Base-by-base conservation (phyloP, 1,284 basidiomycete species). In the Cystobasidiaceae sp. region DNA sequence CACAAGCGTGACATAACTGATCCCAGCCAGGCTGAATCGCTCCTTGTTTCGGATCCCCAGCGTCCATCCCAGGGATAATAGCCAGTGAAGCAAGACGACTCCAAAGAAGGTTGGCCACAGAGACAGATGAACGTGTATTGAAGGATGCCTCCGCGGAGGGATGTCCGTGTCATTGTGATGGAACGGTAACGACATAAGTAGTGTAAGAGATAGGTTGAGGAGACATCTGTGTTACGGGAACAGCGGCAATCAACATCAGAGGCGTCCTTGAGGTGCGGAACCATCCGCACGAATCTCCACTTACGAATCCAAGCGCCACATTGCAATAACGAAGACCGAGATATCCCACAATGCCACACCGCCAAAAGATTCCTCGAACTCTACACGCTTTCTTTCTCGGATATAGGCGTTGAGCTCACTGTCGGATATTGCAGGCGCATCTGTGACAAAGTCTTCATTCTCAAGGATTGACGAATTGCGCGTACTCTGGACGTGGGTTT, bases 271-370 rank as follows among this genome's bases (percentile, higher is more conserved):
- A n/a, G n/a, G n/a, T n/a, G n/a, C n/a, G n/a, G n/a, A n/a, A n/a
- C n/a, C n/a, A n/a, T n/a, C n/a, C n/a, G n/a, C n/a, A n/a, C n/a
- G n/a, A n/a, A n/a, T n/a, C n/a, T n/a, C 7, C 8, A 46, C 61
- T 64, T 21, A 64, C 61, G 61, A 51, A 43, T 64, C 61, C 19
- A 64, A 30, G 17, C 61, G 25, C 61, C 61, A 64, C 30, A 64
- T 51, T 23, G 49, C 61, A 11, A 64, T 51, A 3, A 64, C 51
- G 28, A 50, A 49, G 1, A 64, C 61, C 15, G 61, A 51, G 19
- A 64, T 64, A 19, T 64, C 44, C 21, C 32, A 64, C 2, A 64
- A 30, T 15, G 61, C 37, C 17, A 27, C 41, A 9, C 56, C 56
- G 3, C 60, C 60, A 32, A 51, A 64, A 1, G 43, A 46, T 23